A percentile compares a stretch with the other conserved stretches of the same genome.
These are phyloP conservation scores for Trametes gibbosa DNA, from an alignment of 768 basidiomycete species.

Conservation along the genomic window DNA sequence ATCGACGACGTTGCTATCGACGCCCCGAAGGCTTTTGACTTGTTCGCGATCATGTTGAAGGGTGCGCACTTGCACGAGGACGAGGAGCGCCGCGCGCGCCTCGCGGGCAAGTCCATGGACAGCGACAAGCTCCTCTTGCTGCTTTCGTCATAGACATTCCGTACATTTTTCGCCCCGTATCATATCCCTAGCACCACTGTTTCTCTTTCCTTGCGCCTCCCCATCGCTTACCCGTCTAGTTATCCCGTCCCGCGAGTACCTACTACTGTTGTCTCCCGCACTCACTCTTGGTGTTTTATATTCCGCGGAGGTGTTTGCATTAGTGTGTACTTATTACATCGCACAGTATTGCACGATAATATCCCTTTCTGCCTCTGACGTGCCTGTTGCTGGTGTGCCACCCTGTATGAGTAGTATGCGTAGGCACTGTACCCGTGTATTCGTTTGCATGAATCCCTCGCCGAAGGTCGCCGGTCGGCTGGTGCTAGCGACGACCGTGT, in stretches of 20 bases:
- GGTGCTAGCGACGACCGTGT: neutral
- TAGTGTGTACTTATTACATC: slow-evolving; percentile 25
- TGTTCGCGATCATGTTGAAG: slow-evolving; percentile 73
- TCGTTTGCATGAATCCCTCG: neutral
- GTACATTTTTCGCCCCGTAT: neutral
- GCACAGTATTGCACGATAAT: slow-evolving; percentile 25
- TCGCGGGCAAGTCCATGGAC: slow-evolving; percentile 44
- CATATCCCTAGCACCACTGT: slow-evolving; percentile 8
- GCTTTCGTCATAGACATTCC: slow-evolving; percentile 45
- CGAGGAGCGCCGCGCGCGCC: slow-evolving; percentile 51
- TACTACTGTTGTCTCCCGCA: slow-evolving; percentile 11
- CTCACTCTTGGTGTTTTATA: slow-evolving; percentile 23
- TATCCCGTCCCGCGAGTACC: slow-evolving; percentile 10
- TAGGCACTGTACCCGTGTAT: neutral
- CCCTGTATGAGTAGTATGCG: neutral
- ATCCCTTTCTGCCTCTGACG: slow-evolving; percentile 13
- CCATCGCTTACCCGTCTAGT: slow-evolving; percentile 4
- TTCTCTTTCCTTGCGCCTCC: neutral
- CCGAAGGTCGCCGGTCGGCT: neutral
- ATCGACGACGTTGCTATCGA: slow-evolving; percentile 91
- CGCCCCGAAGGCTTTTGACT: slow-evolving; percentile 79
- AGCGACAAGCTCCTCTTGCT: slow-evolving; percentile 58
- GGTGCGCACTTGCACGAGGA: slow-evolving; percentile 61
- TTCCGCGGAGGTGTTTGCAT: slow-evolving; percentile 22
- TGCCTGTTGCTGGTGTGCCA: neutral